Conservation (phyloP, 257 asterid genomes). For the Datura wrightii region DNA sequence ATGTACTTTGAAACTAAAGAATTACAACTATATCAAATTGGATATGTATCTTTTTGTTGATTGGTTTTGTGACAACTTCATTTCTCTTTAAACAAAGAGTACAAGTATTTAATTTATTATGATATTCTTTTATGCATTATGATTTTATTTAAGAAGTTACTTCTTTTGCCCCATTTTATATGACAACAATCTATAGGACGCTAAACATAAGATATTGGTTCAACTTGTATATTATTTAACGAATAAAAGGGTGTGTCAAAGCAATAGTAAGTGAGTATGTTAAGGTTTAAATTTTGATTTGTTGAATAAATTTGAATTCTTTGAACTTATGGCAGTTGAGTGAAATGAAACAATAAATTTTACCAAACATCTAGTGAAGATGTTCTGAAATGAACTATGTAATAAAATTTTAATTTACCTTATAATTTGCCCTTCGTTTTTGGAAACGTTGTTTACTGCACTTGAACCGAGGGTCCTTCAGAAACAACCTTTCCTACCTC, state of each 20-base stretch:
- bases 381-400: too few species aligned
- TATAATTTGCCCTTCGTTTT: too few species aligned
- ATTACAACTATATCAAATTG: constrained; percentile 16
- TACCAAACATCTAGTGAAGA: not conserved
- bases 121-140: not conserved
- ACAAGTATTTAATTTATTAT: constrained; percentile 4
- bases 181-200: not conserved
- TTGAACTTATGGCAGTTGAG: not conserved
- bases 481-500: too few species aligned
- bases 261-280: constrained; percentile 7
- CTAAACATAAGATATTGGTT: not conserved
- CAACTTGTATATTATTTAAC: not conserved
- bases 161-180: not conserved
- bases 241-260: not conserved
- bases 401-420: too few species aligned
- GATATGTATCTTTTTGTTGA: constrained; percentile 7
- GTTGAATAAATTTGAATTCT: not conserved
- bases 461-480: too few species aligned
- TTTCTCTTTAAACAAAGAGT: not conserved
- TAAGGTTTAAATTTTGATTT: not conserved
- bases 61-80: constrained; percentile 10
- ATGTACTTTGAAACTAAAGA: not conserved
- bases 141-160: not conserved
- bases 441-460: too few species aligned
- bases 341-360: not conserved